Percentiles rank a stretch among this genome's conserved stretches.
Conservation (phyloP, 352 stramenopile genomes). For the Globisporangium cystogenes region DNA sequence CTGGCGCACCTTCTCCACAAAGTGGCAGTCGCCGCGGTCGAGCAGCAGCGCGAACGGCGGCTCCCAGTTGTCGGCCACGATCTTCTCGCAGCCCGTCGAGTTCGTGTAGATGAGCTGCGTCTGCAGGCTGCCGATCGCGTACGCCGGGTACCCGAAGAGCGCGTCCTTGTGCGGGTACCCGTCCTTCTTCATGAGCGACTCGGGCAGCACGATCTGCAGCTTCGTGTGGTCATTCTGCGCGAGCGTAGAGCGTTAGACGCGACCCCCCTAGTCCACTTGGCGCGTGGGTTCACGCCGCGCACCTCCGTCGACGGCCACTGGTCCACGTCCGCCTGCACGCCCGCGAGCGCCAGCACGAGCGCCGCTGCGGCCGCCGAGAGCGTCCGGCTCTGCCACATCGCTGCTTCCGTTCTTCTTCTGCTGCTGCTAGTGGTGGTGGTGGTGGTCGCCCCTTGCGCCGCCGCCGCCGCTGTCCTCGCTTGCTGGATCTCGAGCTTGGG, state of each 20-base stretch:
- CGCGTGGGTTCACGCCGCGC: slow-evolving; percentile 6
- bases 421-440: slow-evolving; percentile 7
- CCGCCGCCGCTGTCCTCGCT: slow-evolving; percentile 1
- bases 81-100: slow-evolving; percentile 74
- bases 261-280: too few species aligned
- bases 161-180: slow-evolving; percentile 96
- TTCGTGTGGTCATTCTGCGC: slow-evolving; percentile 83
- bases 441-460: neutral
- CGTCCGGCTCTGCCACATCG: slow-evolving; percentile 7
- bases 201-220: slow-evolving; percentile 84
- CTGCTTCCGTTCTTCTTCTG: neutral
- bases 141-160: slow-evolving; percentile 95
- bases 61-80: slow-evolving; percentile 76
- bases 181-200: slow-evolving; percentile 86
- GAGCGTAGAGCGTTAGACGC: neutral
- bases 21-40: slow-evolving; percentile 95
- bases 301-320: slow-evolving; percentile 82
- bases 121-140: slow-evolving; percentile 85
- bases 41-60: slow-evolving; percentile 95
- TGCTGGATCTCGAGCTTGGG: neutral
- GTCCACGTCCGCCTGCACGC: slow-evolving; percentile 56
- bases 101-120: slow-evolving; percentile 89
- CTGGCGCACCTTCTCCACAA: slow-evolving; percentile 94
- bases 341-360: slow-evolving; percentile 14
- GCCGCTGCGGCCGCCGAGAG: slow-evolving; percentile 14